Conservation (phyloP, 768 basidiomycete species). For the Termitomyces eurrhizus region DNA sequence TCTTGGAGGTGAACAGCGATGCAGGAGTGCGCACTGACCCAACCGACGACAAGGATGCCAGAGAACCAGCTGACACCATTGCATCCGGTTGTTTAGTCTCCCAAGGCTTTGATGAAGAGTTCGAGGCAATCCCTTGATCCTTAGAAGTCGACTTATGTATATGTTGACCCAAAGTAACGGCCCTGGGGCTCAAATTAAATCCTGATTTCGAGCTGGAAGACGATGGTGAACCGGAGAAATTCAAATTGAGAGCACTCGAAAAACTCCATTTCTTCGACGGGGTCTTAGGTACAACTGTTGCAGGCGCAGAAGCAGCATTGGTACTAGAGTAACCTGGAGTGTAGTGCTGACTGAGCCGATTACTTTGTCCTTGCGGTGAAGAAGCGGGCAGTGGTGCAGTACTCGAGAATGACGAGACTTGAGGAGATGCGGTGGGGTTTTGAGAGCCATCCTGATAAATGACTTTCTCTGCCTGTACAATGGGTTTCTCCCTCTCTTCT, state of each 20-base stretch:
- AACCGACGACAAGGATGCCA: slow-evolving; percentile 70
- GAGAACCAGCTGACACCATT: slow-evolving; percentile 74
- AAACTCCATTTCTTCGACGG: slow-evolving; percentile 98
- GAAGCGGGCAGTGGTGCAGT: slow-evolving; percentile 24
- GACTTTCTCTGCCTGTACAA: slow-evolving; percentile 37
- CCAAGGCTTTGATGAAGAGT: slow-evolving; percentile 48
- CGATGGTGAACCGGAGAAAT: slow-evolving; percentile 63
- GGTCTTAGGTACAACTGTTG: slow-evolving; percentile 56
- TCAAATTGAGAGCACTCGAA: slow-evolving; percentile 79
- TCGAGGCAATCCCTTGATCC: slow-evolving; percentile 50
- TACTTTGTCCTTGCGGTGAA: slow-evolving; percentile 21
- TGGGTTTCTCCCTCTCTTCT: slow-evolving; percentile 41
- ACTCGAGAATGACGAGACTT: slow-evolving; percentile 41
- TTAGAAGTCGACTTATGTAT: slow-evolving; percentile 67
- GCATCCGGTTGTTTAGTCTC: slow-evolving; percentile 69
- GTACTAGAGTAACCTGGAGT: slow-evolving; percentile 28
- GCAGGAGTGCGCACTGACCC: slow-evolving; percentile 57
- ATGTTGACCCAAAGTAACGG: slow-evolving; percentile 63
- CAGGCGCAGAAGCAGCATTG: slow-evolving; percentile 39
- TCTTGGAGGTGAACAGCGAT: slow-evolving; percentile 52
- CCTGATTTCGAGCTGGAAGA: slow-evolving; percentile 52
- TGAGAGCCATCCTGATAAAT: slow-evolving; percentile 42
- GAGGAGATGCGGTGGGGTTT: slow-evolving; percentile 47
- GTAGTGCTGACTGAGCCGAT: slow-evolving; percentile 38
- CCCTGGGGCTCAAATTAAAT: slow-evolving; percentile 64